Percentiles rank a stretch among this genome's conserved stretches.
phyloP scores from a whole-genome alignment of 768 basidiomycete species.

The Megacollybia marginata region DNA sequence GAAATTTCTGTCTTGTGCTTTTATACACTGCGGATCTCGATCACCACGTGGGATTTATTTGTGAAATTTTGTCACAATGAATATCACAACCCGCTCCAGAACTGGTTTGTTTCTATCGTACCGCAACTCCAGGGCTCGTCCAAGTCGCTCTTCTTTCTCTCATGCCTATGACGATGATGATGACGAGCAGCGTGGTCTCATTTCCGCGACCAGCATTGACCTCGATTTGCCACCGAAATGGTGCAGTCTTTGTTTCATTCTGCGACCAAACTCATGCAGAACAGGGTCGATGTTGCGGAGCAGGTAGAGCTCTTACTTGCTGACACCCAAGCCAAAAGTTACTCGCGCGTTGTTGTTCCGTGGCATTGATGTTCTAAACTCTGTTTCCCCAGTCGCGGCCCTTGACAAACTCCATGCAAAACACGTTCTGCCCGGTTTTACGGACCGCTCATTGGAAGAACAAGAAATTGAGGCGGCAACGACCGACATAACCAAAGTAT shows the following conservation, averaged over 20 bases:
- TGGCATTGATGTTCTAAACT: conserved; percentile 10
- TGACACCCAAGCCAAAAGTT: conserved; percentile 72
- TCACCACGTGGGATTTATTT: background rate
- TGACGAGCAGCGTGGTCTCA: conserved; percentile 67
- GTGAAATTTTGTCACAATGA: conserved; percentile 6
- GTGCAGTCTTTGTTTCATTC: conserved; percentile 32
- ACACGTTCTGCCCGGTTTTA: conserved; percentile 92
- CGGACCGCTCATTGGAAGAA: conserved; percentile 91
- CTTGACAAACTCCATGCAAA: conserved; percentile 96
- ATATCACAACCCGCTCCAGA: conserved; percentile 66
- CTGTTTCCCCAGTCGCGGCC: conserved; percentile 51
- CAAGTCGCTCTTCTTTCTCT: conserved; percentile 32
- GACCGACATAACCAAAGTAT: conserved; percentile 80
- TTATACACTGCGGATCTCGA: too few relatives aligned
- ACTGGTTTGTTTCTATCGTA: conserved; percentile 93
- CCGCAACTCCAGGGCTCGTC: conserved; percentile 64
- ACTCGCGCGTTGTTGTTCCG: conserved; percentile 18
- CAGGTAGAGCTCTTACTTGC: conserved; percentile 77
- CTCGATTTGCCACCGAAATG: conserved; percentile 82
- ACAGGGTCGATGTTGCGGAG: conserved; percentile 89
- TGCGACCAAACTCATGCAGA: conserved; percentile 12
- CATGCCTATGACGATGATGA: conserved; percentile 33
- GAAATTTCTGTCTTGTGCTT: too few relatives aligned
- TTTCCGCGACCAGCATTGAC: conserved; percentile 32
- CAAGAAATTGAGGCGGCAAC: conserved; percentile 86